Conservation (phyloP, 768 basidiomycete genomes). For the Lyophyllum shimeji region DNA sequence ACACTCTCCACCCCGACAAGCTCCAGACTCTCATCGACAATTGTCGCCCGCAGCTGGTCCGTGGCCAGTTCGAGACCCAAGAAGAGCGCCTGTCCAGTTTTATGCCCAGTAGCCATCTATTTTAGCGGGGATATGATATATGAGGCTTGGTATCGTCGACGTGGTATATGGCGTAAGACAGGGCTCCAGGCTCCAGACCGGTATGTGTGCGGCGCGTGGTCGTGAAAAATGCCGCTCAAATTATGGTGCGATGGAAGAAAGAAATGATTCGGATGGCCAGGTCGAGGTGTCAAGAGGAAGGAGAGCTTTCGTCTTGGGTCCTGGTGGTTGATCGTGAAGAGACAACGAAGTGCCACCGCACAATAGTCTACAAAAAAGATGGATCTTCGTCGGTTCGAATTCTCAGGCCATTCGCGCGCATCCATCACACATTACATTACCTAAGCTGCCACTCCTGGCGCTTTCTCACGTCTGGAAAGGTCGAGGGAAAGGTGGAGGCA, state of each 20-base stretch:
- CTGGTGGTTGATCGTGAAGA: constrained; percentile 13
- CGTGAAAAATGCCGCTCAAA: constrained; percentile 6
- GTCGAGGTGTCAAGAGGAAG: background rate
- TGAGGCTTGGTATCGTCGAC: constrained; percentile 19
- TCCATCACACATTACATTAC: constrained; percentile 13
- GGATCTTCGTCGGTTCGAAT: constrained; percentile 15
- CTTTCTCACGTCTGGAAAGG: constrained; percentile 19
- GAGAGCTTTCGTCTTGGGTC: background rate
- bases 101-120: constrained; percentile 43
- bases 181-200: background rate
- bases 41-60: constrained; percentile 79
- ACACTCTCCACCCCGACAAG: constrained; percentile 80
- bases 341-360: constrained; percentile 16
- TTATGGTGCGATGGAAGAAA: constrained; percentile 7
- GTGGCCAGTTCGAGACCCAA: constrained; percentile 85
- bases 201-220: constrained; percentile 11
- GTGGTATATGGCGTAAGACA: constrained; percentile 19
- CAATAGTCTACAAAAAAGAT: constrained; percentile 16
- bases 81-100: constrained; percentile 57
- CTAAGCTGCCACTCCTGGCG: constrained; percentile 10
- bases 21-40: constrained; percentile 82
- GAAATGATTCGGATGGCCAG: background rate
- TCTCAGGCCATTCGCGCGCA: constrained; percentile 21
- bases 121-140: constrained; percentile 18
- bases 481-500: too few species aligned